Evolutionary conservation across 257 asterid species (phyloP), one percentile per base, ranked within the genome.

Genomic region (Solanum sejunctum): DNA sequence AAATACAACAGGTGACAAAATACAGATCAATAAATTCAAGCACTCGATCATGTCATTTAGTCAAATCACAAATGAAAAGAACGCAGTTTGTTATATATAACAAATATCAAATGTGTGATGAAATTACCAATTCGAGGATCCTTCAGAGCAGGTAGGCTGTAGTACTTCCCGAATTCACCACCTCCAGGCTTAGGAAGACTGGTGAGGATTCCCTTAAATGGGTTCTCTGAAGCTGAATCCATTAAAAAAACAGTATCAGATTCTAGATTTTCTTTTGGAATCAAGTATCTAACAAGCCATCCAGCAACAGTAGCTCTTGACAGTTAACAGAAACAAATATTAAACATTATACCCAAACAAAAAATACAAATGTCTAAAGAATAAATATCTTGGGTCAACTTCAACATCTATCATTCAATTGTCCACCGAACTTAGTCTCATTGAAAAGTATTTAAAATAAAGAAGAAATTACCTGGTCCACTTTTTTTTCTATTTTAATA

Each of bases 111-210:
- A 17, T 52, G 41, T 12, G 41, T 7, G 13, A 58, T 36, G 16
- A 81, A 70, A 64, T 89, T 92, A 95, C 98, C 98, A 52, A 95
- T 92, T 87, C 98, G 89, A 3, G 98, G 97, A 90, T 95, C 98
- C 63, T 93, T 95, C 10, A 95, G 90, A 84, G 98, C 95, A 77
- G 98, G 94, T 75, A 95, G 92, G 88, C 98, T 95, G 82, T 93
- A 95, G 91, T 91, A 93, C 88, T 95, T 93, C 41, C 98, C 98
- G 54, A 95, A 95, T 88, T 95, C 98, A 51, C 98, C 98, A 79
- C 98, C 98, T 36, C 94, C 95, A 23, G 98, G 97, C 91, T 95
- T 95, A 60, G 98, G 98, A 64, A 95, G 97, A 58, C 91, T 86
- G 69, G 98, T 92, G 85, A 93, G 87, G 66, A 93, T 93, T 84